Percentiles rank a stretch among this genome's conserved stretches.
Evolutionary conservation across 345 rosid species (phyloP).

Genomic region (Camelina laxa): DNA sequence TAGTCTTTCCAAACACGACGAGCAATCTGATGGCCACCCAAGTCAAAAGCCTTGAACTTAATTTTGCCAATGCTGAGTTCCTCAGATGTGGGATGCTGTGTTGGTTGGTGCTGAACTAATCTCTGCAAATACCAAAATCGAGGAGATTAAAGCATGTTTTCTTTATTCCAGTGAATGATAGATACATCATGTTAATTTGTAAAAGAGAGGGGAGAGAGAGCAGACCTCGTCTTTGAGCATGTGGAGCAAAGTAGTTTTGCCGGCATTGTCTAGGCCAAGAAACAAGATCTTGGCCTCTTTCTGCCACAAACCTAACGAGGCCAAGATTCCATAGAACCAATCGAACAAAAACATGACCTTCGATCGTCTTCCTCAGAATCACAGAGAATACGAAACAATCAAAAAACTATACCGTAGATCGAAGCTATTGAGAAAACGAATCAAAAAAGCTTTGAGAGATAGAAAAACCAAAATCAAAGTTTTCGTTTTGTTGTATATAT

Average conservation of each 20-base stretch:
- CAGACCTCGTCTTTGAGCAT: slow-evolving; percentile 92
- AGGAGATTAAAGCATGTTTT: not conserved
- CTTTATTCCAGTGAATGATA: no score
- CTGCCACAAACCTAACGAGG: slow-evolving; percentile 86
- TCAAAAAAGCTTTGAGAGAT: not conserved
- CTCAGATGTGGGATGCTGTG: slow-evolving; percentile 80
- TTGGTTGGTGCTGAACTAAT: slow-evolving; percentile 84
- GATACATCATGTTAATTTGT: no score
- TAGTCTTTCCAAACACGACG: slow-evolving; percentile 88
- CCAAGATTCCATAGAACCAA: slow-evolving; percentile 88
- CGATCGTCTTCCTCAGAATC: slow-evolving; percentile 23
- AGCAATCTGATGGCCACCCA: slow-evolving; percentile 91
- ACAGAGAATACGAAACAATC: not conserved
- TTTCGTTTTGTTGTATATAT: not conserved
- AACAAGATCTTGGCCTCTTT: slow-evolving; percentile 95
- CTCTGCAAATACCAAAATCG: slow-evolving; percentile 51
- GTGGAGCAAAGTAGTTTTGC: slow-evolving; percentile 95
- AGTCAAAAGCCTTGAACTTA: slow-evolving; percentile 84
- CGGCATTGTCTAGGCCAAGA: slow-evolving; percentile 92
- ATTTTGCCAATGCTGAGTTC: slow-evolving; percentile 81
- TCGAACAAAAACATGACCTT: slow-evolving; percentile 72
- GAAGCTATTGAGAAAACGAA: not conserved
- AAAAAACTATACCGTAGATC: not conserved
- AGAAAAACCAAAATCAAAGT: slow-evolving; percentile 6
- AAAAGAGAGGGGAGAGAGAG: no score